Base-by-base conservation (phyloP, 1,284 basidiomycete genomes). In the Ustilago loliicola region DNA sequence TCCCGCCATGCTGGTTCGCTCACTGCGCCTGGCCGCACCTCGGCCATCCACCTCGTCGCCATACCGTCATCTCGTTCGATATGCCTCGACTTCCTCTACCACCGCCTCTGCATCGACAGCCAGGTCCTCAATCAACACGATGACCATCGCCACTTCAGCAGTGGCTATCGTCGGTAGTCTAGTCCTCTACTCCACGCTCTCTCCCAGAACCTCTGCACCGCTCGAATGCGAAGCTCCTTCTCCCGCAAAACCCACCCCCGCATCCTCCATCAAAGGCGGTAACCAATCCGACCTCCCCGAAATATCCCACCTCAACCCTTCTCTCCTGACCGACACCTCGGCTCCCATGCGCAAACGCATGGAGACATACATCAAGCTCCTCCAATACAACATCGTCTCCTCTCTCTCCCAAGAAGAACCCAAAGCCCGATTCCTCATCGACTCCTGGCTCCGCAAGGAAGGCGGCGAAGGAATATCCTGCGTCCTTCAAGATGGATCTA, bases 391-490 rank as follows among this genome's bases (percentile, higher is more conserved):
- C 50, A 98, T 99, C 73, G 93, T 98, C 68, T 83, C 87, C 42
- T 90, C 91, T 0, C 90, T 99, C 72, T 93, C 97, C 86, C 86
- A 89, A 13, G 90, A 97, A 79, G 96, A 98, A 30, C 81, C 86
- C 6, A 80, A 87, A 15, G 82, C 85, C 1, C 88, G 88, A 59
- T 98, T 98, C 90, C 90, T 93, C 77, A 92, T 93, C 53, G 96
- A 98, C 87, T 89, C 91, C 38, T 96, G 96, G 96, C 87, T 91
- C 57, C 91, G 96, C 57, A 87, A 92, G 21, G 89, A 94, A 76
- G 95, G 96, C 3, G 96, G 96, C 1, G 90, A 90, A 64, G 96
- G 96, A 17, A 90, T 91, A 66, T 96, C 94, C 1, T 96, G 94
- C 86, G 93, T 97, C 17, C 92, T 98, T 81, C 90, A 93, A 17